Conservation (phyloP, 192 early-diverging fungal species). For the Coemansia sp. region DNA sequence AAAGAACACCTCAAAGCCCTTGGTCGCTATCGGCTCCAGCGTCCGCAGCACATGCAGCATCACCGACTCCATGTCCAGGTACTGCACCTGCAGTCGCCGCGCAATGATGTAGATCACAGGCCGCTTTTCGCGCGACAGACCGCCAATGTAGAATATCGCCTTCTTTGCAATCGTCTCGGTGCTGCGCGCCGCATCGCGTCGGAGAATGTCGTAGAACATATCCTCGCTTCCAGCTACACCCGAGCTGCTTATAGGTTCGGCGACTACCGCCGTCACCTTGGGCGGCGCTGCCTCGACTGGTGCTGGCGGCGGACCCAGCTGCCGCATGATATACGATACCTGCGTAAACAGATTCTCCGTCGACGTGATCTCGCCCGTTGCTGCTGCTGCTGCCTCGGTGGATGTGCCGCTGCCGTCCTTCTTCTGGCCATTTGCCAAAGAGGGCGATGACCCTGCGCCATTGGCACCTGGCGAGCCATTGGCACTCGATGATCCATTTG, state of each 20-base stretch:
- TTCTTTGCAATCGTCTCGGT: conserved; percentile 69
- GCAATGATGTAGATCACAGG: conserved; percentile 87
- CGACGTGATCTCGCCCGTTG: conserved; percentile 32
- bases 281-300: conserved; percentile 25
- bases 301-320: conserved; percentile 85
- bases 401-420: conserved; percentile 6
- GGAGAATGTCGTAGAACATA: conserved; percentile 68
- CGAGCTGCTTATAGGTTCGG: conserved; percentile 11
- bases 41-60: conserved; percentile 72
- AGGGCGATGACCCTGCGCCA: neutral
- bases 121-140: conserved; percentile 70
- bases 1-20: conserved; percentile 77
- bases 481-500: neutral
- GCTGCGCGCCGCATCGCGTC: conserved; percentile 63
- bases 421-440: conserved; percentile 7
- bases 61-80: conserved; percentile 81
- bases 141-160: conserved; percentile 81
- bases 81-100: conserved; percentile 70
- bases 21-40: conserved; percentile 67
- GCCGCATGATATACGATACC: conserved; percentile 79
- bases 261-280: conserved; percentile 23
- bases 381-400: neutral
- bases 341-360: conserved; percentile 75
- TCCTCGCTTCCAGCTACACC: conserved; percentile 26
- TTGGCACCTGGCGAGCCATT: neutral